phyloP scores from a whole-genome alignment of 306 rosid genomes.

The Lablab purpureus region DNA sequence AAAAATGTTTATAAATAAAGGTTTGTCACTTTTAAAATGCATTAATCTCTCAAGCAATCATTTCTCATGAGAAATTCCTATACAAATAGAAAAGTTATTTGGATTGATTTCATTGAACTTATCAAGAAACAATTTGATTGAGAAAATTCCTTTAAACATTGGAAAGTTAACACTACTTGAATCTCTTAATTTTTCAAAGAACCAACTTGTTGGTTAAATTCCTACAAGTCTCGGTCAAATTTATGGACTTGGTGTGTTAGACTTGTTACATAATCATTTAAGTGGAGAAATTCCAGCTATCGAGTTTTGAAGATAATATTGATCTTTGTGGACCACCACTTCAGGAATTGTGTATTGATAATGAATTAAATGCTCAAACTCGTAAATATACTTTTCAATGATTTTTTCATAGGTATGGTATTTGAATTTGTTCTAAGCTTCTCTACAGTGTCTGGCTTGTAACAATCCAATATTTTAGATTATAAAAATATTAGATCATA shows the following conservation, averaged over 20 bases:
- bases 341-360: background rate
- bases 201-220: background rate
- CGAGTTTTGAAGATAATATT: constrained; percentile 24
- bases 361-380: no score
- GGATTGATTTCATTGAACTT: constrained; percentile 34
- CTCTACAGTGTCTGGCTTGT: no score
- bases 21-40: background rate
- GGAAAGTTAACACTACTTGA: constrained; percentile 21
- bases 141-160: constrained; percentile 10
- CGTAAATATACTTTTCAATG: background rate
- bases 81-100: background rate
- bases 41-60: constrained; percentile 38
- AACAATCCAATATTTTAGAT: no score
- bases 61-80: constrained; percentile 4
- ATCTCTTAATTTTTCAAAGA: constrained; percentile 40
- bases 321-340: constrained; percentile 43
- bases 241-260: background rate
- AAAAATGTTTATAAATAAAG: background rate
- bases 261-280: constrained; percentile 31
- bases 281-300: background rate
- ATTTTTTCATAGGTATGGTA: background rate
- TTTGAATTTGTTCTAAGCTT: constrained; percentile 6
- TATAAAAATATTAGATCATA: no score
- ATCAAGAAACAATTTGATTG: constrained; percentile 33
- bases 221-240: constrained; percentile 19